Evolutionary conservation across 176 grass and related monocot species (phyloP), one percentile per base, ranked within the genome.

Genomic region (Pharus latifolius): DNA sequence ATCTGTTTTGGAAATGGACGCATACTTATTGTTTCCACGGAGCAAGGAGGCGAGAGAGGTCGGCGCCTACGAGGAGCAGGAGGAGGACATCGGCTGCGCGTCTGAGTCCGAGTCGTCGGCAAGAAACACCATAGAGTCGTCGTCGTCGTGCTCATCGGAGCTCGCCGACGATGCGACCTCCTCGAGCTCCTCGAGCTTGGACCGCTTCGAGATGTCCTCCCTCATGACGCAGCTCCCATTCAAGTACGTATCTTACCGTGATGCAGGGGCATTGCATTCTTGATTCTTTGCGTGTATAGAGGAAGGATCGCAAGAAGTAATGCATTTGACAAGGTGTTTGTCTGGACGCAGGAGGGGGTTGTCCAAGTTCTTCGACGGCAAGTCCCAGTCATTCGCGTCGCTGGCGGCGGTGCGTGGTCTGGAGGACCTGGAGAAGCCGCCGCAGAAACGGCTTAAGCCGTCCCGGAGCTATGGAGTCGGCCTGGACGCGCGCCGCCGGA

Each of bases 341-440:
- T 27, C 0, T 16, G 20, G 6, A 1, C 67, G 56, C 76, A 91
- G 88, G 88, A 91, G 80, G 54, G 77, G 88, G 12, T 59, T 91
- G 30, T 91, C 88, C 1, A 73, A 78, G 76, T 91, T 91, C 80
- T 91, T 91, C 66, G 60, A 91, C 81, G 88, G 88, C 60, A 91
- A 88, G 78, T 91, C 88, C 33, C 88, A 91, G 61, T 91, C 88
- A 5, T 91, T 91, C 60, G 62, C 72, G 49, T 91, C 88, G 81
- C 84, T 87, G 10, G 77, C 80, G 30, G 78, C 73, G 8, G 88
- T 76, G 5, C 78, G 29, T 37, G 60, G 53, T 48, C 65, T 87
- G 9, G 84, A 80, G 76, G 88, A 87, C 78, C 78, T 87, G 72
- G 60, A 81, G 35, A 91, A 87, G 76, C 84, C 80, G 30, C 53